Evolutionary conservation across 257 asterid genomes (phyloP), one percentile per base, ranked within the genome.

Genomic region (Voacanga thouarsii): DNA sequence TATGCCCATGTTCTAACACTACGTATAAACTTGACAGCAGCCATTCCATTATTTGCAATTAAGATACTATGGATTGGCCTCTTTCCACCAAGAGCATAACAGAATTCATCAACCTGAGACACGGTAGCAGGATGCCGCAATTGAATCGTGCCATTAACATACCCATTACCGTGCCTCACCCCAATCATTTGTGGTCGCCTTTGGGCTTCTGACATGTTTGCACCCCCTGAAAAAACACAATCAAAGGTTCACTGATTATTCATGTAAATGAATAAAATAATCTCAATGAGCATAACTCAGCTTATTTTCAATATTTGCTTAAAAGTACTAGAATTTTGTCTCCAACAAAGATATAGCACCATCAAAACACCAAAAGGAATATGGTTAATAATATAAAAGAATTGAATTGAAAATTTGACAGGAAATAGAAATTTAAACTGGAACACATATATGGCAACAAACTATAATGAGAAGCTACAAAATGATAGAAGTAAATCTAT

Each of bases 11-110:
- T 88, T 79, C 99, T 87, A 82, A 93, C 78, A 78, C 99, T 96
- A 66, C 98, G 92, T 57, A 96, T 96, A 88, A 96, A 96, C 85
- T 96, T 96, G 64, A 96, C 99, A 37, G 99, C 98, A 71, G 99
- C 99, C 99, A 96, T 96, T 81, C 99, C 99, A 82, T 96, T 96
- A 89, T 96, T 96, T 74, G 99, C 97, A 71, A 96, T 89, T 86
- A 96, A 90, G 71, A 96, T 93, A 83, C 99, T 96, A 84, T 89
- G 97, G 78, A 96, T 90, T 26, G 97, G 89, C 68, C 86, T 86
- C 83, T 87, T 88, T 71, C 99, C 99, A 2, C 96, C 96, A 70
- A 96, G 96, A 74, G 97, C 85, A 55, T 44, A 70, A 82, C 98
- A 96, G 84, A 96, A 96, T 74, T 90, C 96, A 45, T 87, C 96